Conservation (phyloP, 805 yeast genomes). For the Helenozyma baotianmanensis region DNA sequence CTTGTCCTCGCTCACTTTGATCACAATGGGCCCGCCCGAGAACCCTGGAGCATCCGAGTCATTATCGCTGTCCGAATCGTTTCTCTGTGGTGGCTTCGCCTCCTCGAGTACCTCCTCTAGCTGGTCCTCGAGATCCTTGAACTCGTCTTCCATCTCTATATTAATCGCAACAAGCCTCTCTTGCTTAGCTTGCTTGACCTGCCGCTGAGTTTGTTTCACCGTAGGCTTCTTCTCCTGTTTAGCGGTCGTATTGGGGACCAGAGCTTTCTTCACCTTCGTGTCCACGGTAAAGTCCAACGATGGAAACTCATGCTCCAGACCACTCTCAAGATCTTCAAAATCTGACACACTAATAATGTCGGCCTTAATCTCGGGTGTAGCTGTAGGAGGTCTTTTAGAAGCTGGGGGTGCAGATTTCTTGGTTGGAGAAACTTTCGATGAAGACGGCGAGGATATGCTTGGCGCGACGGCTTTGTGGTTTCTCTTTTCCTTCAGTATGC, state of each 20-base stretch:
- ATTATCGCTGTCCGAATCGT: constrained; percentile 18
- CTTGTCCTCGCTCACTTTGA: constrained; percentile 23
- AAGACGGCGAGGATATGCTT: too few relatives aligned
- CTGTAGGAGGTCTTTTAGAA: constrained; percentile 16
- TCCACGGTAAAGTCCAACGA: neutral
- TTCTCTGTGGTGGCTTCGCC: constrained; percentile 11
- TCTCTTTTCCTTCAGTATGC: too few relatives aligned
- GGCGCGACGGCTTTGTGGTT: too few relatives aligned
- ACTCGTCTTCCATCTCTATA: constrained; percentile 38
- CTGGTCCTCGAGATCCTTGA: constrained; percentile 40
- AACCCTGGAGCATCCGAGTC: constrained; percentile 22
- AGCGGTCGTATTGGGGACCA: too few relatives aligned
- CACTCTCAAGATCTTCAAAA: constrained; percentile 30
- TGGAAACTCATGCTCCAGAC: constrained; percentile 5
- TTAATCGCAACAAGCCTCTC: too few relatives aligned
- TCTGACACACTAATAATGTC: constrained; percentile 33
- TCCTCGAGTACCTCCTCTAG: constrained; percentile 37
- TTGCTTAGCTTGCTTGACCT: too few relatives aligned
- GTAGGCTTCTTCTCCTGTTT: too few relatives aligned
- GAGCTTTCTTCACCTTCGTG: neutral
- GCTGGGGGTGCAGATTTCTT: constrained; percentile 2
- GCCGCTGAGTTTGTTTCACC: too few relatives aligned
- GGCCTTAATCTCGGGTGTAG: constrained; percentile 8
- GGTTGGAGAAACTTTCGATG: too few relatives aligned
- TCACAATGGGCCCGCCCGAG: constrained; percentile 21